Evolutionary conservation across 208 protist species (phyloP).

Genomic region (Acanthamoeba quina): DNA sequence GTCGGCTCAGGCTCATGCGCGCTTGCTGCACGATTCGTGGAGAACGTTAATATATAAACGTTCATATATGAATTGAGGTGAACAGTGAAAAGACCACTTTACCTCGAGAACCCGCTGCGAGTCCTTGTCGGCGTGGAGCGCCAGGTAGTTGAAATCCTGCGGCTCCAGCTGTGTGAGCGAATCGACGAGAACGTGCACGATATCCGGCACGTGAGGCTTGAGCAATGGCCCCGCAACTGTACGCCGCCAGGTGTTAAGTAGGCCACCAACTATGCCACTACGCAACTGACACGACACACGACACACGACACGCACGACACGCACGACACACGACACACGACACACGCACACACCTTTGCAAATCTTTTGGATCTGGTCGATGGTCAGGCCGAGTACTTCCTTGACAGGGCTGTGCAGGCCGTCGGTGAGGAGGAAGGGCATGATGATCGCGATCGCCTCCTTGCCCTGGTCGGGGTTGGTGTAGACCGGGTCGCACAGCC

Average conservation of each 20-base stretch:
- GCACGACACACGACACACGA: slow-evolving; percentile 2
- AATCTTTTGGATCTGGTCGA: slow-evolving; percentile 69
- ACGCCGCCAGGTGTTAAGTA: too few relatives aligned
- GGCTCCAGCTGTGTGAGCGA: slow-evolving; percentile 79
- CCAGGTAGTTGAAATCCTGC: slow-evolving; percentile 80
- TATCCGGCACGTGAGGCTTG: slow-evolving; percentile 75
- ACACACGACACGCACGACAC: slow-evolving; percentile 65
- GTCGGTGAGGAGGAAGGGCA: slow-evolving; percentile 73
- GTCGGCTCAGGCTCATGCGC: slow-evolving; percentile 77
- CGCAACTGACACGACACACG: background rate
- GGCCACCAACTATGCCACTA: too few relatives aligned
- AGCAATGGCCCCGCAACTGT: slow-evolving; percentile 75
- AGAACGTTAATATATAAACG: too few relatives aligned
- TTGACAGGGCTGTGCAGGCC: slow-evolving; percentile 68
- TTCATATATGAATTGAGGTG: too few relatives aligned
- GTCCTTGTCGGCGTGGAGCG: slow-evolving; percentile 79
- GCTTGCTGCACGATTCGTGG: slow-evolving; percentile 44
- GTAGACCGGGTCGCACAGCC: slow-evolving; percentile 80
- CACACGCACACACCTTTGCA: slow-evolving; percentile 44
- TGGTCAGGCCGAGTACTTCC: slow-evolving; percentile 37
- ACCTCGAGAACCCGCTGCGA: slow-evolving; percentile 77
- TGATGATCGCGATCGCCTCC: slow-evolving; percentile 68
- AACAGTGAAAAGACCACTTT: too few relatives aligned
- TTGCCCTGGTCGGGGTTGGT: slow-evolving; percentile 66
- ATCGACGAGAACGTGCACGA: slow-evolving; percentile 76